These are phyloP conservation scores for Pseudocercospora pini-densiflorae DNA, from an alignment of 2,329 filamentous ascomycete genomes.

Conservation along the genomic window DNA sequence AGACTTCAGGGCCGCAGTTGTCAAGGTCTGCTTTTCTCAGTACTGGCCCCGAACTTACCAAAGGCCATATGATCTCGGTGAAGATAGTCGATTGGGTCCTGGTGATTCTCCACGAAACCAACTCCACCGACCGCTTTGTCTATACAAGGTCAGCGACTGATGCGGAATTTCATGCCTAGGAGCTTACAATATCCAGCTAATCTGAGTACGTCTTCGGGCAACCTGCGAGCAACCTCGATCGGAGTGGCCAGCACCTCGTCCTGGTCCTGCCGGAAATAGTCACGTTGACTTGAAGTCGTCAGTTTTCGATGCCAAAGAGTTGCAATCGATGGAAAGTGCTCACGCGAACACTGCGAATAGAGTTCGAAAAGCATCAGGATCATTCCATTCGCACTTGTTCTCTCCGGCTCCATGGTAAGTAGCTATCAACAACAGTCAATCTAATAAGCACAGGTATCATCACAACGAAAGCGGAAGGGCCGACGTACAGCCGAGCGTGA, in stretches of 20 bases:
- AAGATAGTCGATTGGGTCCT: neutral
- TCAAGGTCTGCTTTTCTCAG: neutral
- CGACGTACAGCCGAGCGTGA: neutral
- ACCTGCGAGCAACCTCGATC: neutral
- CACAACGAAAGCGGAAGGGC: too few species aligned
- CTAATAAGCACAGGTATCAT: neutral
- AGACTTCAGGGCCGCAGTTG: too few species aligned
- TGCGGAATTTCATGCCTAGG: neutral
- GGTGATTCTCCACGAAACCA: neutral
- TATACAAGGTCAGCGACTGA: neutral
- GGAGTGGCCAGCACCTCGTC: neutral
- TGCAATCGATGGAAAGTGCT: neutral
- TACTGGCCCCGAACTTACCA: neutral
- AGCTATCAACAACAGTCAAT: neutral
- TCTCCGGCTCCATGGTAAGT: neutral
- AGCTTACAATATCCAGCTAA: neutral
- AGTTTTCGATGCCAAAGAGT: neutral
- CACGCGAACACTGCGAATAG: neutral
- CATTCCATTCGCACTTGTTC: neutral
- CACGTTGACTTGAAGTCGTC: neutral
- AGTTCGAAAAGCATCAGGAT: neutral
- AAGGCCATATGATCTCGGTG: neutral
- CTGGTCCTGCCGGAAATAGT: neutral
- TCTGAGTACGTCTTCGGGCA: neutral
- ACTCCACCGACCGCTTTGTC: neutral